These are phyloP conservation scores for Claviceps arundinis DNA, from an alignment of 2,329 filamentous ascomycete genomes.

Conservation along the genomic window DNA sequence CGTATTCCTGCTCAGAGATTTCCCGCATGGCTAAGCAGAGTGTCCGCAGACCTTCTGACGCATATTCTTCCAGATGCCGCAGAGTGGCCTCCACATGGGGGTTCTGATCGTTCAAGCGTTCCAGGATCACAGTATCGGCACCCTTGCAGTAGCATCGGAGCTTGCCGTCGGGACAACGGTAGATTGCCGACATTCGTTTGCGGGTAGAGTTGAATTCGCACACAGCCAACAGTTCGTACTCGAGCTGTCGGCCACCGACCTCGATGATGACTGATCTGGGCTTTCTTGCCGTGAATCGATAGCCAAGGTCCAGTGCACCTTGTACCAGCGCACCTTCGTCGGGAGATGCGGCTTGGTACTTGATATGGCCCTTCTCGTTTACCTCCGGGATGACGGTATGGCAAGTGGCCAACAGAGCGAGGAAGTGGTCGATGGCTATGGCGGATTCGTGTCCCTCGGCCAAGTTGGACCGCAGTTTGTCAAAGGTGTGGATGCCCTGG, in stretches of 20 bases:
- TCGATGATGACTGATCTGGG: slow-evolving; percentile 78
- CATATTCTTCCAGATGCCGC: slow-evolving; percentile 95
- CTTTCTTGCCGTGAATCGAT: slow-evolving; percentile 82
- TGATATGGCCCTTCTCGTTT: slow-evolving; percentile 70
- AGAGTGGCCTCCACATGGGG: slow-evolving; percentile 81
- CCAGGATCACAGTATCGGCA: slow-evolving; percentile 92
- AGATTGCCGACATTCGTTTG: slow-evolving; percentile 96
- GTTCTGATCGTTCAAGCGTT: slow-evolving; percentile 73
- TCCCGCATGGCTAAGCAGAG: slow-evolving; percentile 92
- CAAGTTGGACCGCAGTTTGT: slow-evolving; percentile 57
- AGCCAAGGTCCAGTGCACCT: slow-evolving; percentile 73
- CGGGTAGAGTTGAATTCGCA: slow-evolving; percentile 93
- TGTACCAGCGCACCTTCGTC: slow-evolving; percentile 96
- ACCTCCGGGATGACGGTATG: slow-evolving; percentile 95
- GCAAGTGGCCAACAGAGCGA: slow-evolving; percentile 75
- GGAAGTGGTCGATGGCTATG: slow-evolving; percentile 59
- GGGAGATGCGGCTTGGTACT: slow-evolving; percentile 94
- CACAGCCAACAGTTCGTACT: slow-evolving; percentile 90
- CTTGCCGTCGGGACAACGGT: slow-evolving; percentile 90
- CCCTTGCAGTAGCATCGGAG: slow-evolving; percentile 91
- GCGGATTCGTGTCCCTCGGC: slow-evolving; percentile 37
- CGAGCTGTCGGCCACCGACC: slow-evolving; percentile 54
- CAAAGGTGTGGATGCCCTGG: slow-evolving; percentile 74
- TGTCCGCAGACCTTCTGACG: slow-evolving; percentile 87
- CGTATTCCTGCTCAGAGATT: slow-evolving; percentile 76